Evolutionary conservation across 495 filamentous ascomycete genomes (phyloP).

Genomic region (Penicillium herquei): DNA sequence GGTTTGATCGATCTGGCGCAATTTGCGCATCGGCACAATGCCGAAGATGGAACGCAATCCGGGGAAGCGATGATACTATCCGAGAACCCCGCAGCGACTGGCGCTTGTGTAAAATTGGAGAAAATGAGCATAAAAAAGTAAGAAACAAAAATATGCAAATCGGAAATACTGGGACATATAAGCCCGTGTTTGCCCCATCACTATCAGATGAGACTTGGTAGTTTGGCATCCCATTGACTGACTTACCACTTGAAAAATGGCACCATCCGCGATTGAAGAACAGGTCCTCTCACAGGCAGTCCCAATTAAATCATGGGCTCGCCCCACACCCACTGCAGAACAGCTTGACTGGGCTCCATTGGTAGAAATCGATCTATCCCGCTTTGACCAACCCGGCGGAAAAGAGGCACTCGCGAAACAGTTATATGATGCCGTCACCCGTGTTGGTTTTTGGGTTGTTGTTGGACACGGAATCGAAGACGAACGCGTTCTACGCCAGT

Average conservation of each 20-base stretch:
- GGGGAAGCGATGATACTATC: conserved; percentile 16
- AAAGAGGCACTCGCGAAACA: conserved; percentile 53
- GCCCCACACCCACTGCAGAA: conserved; percentile 32
- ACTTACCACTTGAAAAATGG: conserved; percentile 23
- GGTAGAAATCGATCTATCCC: conserved; percentile 52
- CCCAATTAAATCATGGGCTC: conserved; percentile 36
- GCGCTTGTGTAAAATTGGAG: not conserved
- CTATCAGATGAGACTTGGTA: too few relatives aligned
- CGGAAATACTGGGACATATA: not conserved
- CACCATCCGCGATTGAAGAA: conserved; percentile 30
- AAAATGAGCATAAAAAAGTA: not conserved
- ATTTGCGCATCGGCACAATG: not conserved
- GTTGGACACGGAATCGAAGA: conserved; percentile 34
- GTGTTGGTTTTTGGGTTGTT: conserved; percentile 42
- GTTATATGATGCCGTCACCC: conserved; percentile 52
- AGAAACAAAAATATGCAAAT: not conserved
- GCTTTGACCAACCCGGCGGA: conserved; percentile 48
- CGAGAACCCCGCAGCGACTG: conserved; percentile 14
- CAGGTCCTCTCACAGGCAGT: conserved; percentile 7
- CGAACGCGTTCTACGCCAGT: conserved; percentile 37
- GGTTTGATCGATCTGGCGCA: too few relatives aligned
- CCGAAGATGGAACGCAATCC: conserved; percentile 20
- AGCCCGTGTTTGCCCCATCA: too few relatives aligned
- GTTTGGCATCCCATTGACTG: too few relatives aligned
- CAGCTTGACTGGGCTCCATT: conserved; percentile 51